Conservation (phyloP, 495 filamentous ascomycete species). For the Evansstolkia leycettana region DNA sequence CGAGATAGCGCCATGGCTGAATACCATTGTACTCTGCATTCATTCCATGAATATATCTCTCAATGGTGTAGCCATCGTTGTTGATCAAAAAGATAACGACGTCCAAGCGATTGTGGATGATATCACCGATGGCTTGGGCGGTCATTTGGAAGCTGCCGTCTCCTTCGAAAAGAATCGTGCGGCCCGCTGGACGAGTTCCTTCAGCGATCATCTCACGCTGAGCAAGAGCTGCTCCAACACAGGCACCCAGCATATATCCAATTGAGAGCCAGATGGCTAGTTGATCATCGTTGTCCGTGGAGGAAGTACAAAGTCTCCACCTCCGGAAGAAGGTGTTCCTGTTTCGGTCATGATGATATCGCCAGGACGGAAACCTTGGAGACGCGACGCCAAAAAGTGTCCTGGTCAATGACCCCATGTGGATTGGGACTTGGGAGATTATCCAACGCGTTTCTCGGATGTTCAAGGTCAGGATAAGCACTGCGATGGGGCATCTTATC, state of each 20-base stretch:
- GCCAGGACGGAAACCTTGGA: constrained; percentile 19
- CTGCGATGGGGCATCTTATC: no score
- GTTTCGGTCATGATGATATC: constrained; percentile 32
- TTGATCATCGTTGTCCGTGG: no score
- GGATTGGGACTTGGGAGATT: no score
- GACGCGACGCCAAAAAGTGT: constrained; percentile 23
- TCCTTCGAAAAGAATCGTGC: constrained; percentile 61
- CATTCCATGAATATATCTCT: constrained; percentile 63
- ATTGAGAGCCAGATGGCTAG: constrained; percentile 31
- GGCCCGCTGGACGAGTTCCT: constrained; percentile 12
- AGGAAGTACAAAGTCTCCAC: no score
- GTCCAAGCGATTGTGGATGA: constrained; percentile 54
- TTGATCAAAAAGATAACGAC: constrained; percentile 65
- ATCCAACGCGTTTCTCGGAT: no score
- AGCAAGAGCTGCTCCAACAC: constrained; percentile 37
- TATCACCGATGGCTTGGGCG: constrained; percentile 65
- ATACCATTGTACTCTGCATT: constrained; percentile 69
- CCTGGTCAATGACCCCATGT: no score
- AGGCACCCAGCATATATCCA: constrained; percentile 36
- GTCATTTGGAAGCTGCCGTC: constrained; percentile 75
- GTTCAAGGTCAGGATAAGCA: no score
- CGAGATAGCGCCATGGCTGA: constrained; percentile 46
- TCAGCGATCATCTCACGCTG: constrained; percentile 16
- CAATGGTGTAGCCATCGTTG: constrained; percentile 68
- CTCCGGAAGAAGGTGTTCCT: constrained; percentile 25